Evolutionary conservation across 1,284 basidiomycete species (phyloP).

Genomic region (Sporisorium scitamineum): DNA sequence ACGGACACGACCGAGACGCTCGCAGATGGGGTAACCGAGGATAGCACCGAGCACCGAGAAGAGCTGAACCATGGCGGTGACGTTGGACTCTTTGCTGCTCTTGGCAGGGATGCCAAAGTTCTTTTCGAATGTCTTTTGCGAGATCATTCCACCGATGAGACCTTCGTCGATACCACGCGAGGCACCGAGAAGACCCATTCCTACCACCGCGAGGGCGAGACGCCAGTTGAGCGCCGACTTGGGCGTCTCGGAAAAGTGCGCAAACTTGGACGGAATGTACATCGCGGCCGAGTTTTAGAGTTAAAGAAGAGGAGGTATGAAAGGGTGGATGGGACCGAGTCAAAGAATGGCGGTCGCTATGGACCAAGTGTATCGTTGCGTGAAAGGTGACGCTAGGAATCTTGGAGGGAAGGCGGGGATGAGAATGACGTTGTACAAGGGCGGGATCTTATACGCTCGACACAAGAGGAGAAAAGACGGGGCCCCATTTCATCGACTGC

Average conservation of each 20-base stretch:
- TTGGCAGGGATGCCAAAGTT: conserved; percentile 30
- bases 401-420: background rate
- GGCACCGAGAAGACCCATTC: conserved; percentile 50
- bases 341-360: background rate
- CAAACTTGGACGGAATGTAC: conserved; percentile 49
- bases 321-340: conserved; percentile 22
- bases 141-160: conserved; percentile 46
- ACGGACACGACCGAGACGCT: conserved; percentile 39
- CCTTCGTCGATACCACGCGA: conserved; percentile 52
- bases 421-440: background rate
- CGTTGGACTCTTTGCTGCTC: conserved; percentile 43
- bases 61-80: conserved; percentile 52
- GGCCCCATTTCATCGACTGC: background rate
- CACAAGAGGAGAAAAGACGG: background rate
- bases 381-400: background rate
- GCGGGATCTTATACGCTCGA: background rate
- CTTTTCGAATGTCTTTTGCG: conserved; percentile 45
- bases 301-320: background rate
- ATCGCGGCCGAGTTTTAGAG: conserved; percentile 3
- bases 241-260: conserved; percentile 47
- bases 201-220: conserved; percentile 35
- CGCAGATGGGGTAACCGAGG: conserved; percentile 41
- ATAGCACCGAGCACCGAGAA: conserved; percentile 49
- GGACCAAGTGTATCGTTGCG: too few relatives aligned
- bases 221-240: conserved; percentile 52